Evolutionary conservation across 129 eudicot species (phyloP).

Genomic region (Artemisia argyi): DNA sequence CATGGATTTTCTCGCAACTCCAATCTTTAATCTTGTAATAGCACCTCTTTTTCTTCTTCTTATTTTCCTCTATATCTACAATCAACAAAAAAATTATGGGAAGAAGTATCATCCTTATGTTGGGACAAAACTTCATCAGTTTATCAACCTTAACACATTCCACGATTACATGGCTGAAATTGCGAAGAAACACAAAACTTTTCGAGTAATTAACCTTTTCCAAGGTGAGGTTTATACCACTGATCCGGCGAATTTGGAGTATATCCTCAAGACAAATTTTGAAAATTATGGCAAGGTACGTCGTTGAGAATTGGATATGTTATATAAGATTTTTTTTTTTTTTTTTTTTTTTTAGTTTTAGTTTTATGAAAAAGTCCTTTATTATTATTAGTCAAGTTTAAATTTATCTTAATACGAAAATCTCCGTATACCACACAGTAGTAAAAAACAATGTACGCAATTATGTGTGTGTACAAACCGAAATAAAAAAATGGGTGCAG

Average conservation of each 20-base stretch:
- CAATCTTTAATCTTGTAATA: not conserved
- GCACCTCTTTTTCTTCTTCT: not conserved
- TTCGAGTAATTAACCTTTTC: constrained; percentile 42
- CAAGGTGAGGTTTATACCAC: constrained; percentile 50
- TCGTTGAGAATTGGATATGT: not conserved
- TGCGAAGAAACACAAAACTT: constrained; percentile 44
- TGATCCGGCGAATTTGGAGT: constrained; percentile 8
- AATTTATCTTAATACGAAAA: too few relatives aligned
- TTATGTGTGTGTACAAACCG: too few relatives aligned
- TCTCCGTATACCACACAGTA: too few relatives aligned
- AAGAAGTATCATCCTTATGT: constrained; percentile 26
- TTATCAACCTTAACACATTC: constrained; percentile 42
- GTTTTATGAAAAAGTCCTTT: too few relatives aligned
- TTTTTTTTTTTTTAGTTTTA: too few relatives aligned
- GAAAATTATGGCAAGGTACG: constrained; percentile 20
- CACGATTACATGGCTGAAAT: constrained; percentile 64
- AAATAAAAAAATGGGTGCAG: too few relatives aligned
- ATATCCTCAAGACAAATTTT: constrained; percentile 18
- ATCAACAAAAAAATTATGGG: not conserved
- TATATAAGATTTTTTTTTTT: too few relatives aligned
- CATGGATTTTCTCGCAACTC: constrained; percentile 7
- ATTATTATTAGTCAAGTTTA: too few relatives aligned
- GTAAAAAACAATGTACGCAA: too few relatives aligned
- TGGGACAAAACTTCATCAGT: constrained; percentile 45
- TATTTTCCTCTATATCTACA: constrained; percentile 1